A percentile compares a stretch with the other conserved stretches of the same genome.
Evolutionary conservation across 306 rosid genomes (phyloP).

Genomic region (Acmispon strigosus): DNA sequence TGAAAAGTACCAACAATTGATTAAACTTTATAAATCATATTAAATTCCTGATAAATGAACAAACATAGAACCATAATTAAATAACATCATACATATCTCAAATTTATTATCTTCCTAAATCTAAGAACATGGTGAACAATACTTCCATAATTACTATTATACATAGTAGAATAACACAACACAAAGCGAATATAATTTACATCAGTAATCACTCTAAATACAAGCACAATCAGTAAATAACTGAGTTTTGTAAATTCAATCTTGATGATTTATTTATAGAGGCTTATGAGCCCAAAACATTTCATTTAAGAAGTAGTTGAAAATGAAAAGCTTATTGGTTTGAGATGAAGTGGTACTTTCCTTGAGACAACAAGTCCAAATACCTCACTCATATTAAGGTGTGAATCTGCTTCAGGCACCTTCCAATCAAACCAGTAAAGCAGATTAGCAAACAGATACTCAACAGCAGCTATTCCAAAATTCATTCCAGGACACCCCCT

Average conservation of each 20-base stretch:
- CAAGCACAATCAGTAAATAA: too few species aligned
- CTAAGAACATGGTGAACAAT: background rate
- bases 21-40: too few species aligned
- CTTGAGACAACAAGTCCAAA: background rate
- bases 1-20: too few species aligned
- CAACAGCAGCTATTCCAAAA: slow-evolving; percentile 4
- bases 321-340: background rate
- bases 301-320: background rate
- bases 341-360: slow-evolving; percentile 20
- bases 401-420: background rate
- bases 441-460: slow-evolving; percentile 35
- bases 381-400: slow-evolving; percentile 7
- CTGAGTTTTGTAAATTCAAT: too few species aligned
- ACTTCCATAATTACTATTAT: background rate
- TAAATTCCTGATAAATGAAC: too few species aligned
- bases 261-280: too few species aligned
- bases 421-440: slow-evolving; percentile 31
- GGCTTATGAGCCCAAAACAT: too few species aligned
- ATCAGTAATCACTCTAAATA: too few species aligned
- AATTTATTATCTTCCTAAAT: background rate
- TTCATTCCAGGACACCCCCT: slow-evolving; percentile 24
- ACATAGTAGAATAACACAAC: too few species aligned
- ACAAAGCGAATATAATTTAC: too few species aligned
- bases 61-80: too few species aligned
- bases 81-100: too few species aligned